Conservation (phyloP, 169 alveolate genomes). For the Neospora caninum region DNA sequence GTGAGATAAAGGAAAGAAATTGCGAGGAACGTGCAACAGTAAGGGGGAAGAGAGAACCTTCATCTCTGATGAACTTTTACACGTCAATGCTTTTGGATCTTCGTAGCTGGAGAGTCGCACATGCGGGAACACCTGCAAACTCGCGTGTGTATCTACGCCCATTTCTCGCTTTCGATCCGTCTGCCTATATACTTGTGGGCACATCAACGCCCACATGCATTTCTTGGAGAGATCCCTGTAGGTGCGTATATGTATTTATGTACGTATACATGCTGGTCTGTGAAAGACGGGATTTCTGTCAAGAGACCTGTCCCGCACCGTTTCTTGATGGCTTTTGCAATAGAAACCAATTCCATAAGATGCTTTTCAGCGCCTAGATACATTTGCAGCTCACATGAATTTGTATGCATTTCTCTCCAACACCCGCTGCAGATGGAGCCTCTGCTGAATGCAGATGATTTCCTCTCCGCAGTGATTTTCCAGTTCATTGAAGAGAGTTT, state of each 20-base stretch:
- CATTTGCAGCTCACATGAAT: no score
- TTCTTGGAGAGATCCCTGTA: no score
- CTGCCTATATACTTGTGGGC: neutral
- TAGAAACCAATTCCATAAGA: no score
- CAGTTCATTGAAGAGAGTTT: constrained; percentile 78
- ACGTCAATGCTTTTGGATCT: no score
- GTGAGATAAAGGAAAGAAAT: neutral
- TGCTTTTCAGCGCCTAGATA: no score
- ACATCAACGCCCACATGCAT: no score
- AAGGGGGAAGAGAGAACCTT: neutral
- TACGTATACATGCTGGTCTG: no score
- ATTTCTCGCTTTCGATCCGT: neutral
- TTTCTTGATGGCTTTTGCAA: no score
- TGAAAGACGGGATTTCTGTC: neutral
- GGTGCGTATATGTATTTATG: no score
- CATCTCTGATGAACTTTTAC: no score
- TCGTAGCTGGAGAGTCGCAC: neutral
- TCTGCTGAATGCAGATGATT: constrained; percentile 81
- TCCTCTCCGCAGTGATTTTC: constrained; percentile 76
- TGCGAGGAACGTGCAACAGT: neutral
- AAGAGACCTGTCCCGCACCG: no score
- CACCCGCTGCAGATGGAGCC: constrained; percentile 60
- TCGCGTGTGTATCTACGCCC: neutral
- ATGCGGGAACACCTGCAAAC: neutral
- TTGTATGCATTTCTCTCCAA: neutral